These are phyloP conservation scores for Flaveria robusta DNA, from an alignment of 129 eudicot species.

Conservation along the genomic window DNA sequence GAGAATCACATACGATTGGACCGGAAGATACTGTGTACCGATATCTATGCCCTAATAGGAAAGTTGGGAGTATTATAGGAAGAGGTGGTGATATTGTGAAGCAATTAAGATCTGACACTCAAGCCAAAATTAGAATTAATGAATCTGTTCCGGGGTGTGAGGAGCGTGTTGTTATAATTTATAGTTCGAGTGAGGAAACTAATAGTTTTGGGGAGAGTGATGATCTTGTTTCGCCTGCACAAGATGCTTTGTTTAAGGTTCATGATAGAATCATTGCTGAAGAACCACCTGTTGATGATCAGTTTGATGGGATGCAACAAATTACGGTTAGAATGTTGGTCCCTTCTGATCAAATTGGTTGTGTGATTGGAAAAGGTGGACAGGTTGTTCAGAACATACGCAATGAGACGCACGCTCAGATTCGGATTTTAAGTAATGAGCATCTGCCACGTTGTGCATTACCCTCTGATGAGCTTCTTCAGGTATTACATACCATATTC, in stretches of 20 bases:
- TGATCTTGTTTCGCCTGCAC: conserved; percentile 66
- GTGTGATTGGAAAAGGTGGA: conserved; percentile 96
- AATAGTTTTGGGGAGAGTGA: conserved; percentile 56
- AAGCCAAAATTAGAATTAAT: conserved; percentile 71
- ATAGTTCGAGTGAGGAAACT: conserved; percentile 72
- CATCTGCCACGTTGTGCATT: conserved; percentile 87
- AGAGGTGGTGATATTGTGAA: conserved; percentile 87
- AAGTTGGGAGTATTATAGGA: conserved; percentile 86
- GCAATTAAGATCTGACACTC: conserved; percentile 72
- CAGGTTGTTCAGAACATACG: conserved; percentile 73
- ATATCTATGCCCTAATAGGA: conserved; percentile 67
- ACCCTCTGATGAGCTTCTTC: conserved; percentile 80
- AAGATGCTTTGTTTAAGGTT: conserved; percentile 85
- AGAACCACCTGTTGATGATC: conserved; percentile 60
- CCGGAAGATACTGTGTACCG: conserved; percentile 88
- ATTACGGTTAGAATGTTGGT: conserved; percentile 71
- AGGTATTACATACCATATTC: conserved; percentile 44
- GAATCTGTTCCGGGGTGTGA: conserved; percentile 88
- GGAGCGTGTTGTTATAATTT: conserved; percentile 77
- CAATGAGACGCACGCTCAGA: conserved; percentile 69
- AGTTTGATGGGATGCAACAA: conserved; percentile 51
- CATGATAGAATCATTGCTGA: conserved; percentile 79
- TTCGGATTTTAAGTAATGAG: conserved; percentile 61
- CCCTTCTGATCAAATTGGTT: conserved; percentile 90
- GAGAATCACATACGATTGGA: conserved; percentile 61